These are phyloP conservation scores for Moesziomyces parantarcticus DNA, from an alignment of 1,284 basidiomycete species.

Conservation along the genomic window DNA sequence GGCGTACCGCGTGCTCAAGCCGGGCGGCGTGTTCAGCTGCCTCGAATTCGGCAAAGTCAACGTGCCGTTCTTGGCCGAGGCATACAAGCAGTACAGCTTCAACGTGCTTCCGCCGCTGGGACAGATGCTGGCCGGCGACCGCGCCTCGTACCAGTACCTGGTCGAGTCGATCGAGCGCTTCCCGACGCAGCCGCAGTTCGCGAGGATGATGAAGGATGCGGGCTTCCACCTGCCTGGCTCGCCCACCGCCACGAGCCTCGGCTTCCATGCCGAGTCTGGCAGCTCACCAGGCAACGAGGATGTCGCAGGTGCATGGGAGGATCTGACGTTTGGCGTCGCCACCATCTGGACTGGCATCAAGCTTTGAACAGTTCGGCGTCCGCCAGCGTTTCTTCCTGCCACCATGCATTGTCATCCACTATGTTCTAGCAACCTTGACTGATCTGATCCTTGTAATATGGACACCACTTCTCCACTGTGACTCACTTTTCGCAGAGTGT, in stretches of 20 bases:
- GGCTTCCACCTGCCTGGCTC: conserved; percentile 68
- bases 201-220: conserved; percentile 76
- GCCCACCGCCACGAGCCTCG: conserved; percentile 55
- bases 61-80: conserved; percentile 85
- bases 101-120: conserved; percentile 93
- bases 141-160: conserved; percentile 90
- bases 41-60: conserved; percentile 95
- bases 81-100: conserved; percentile 97
- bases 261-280: conserved; percentile 49
- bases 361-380: conserved; percentile 13
- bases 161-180: conserved; percentile 97
- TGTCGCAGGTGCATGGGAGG: conserved; percentile 63
- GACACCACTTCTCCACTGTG: conserved; percentile 17
- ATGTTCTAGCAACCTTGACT: neutral
- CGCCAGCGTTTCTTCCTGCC: neutral
- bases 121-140: conserved; percentile 93
- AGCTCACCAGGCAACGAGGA: conserved; percentile 36
- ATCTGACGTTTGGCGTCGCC: conserved; percentile 64
- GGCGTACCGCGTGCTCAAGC: conserved; percentile 93
- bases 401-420: neutral
- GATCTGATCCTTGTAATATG: conserved; percentile 15
- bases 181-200: conserved; percentile 89
- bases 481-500: too few species aligned
- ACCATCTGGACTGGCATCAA: conserved; percentile 65
- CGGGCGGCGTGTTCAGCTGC: conserved; percentile 93